Conservation (phyloP, 164 flowering plant species). For the Chloranthus sessilifolius region DNA sequence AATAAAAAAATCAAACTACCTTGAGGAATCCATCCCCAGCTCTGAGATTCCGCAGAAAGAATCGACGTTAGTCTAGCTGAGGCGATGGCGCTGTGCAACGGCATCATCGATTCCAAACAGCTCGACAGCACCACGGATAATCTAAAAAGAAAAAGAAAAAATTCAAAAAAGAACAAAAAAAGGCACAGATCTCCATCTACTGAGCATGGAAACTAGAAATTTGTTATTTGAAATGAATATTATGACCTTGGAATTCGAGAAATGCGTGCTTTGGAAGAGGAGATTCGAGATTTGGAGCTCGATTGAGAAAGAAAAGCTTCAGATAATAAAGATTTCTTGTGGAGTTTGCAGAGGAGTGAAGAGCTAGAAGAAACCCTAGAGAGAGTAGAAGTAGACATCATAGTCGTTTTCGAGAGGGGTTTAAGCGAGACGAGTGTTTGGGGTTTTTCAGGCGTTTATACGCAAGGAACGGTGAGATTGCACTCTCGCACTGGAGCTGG, state of each 20-base stretch:
- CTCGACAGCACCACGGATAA: slow-evolving; percentile 44
- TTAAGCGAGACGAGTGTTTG: no score
- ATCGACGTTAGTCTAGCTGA: slow-evolving; percentile 47
- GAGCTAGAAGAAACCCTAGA: slow-evolving; percentile 31
- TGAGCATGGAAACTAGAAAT: not conserved
- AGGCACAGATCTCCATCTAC: not conserved
- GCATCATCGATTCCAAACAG: slow-evolving; percentile 46
- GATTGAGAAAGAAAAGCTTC: slow-evolving; percentile 11
- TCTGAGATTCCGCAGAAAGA: slow-evolving; percentile 44
- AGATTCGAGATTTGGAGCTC: slow-evolving; percentile 15
- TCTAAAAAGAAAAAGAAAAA: slow-evolving; percentile 20
- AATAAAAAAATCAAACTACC: slow-evolving; percentile 28
- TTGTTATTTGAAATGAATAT: not conserved
- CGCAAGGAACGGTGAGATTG: no score
- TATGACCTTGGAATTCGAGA: slow-evolving; percentile 31
- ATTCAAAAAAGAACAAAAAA: not conserved
- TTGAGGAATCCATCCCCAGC: slow-evolving; percentile 72
- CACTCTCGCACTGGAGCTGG: no score
- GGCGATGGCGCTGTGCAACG: slow-evolving; percentile 63
- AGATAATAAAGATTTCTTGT: not conserved
- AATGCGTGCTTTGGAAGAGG: slow-evolving; percentile 21
- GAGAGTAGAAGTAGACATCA: no score
- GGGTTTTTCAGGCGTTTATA: no score
- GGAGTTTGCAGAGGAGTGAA: slow-evolving; percentile 20
- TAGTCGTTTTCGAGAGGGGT: no score